These are phyloP conservation scores for Malus orientalis DNA, from an alignment of 306 rosid genomes.

Conservation along the genomic window DNA sequence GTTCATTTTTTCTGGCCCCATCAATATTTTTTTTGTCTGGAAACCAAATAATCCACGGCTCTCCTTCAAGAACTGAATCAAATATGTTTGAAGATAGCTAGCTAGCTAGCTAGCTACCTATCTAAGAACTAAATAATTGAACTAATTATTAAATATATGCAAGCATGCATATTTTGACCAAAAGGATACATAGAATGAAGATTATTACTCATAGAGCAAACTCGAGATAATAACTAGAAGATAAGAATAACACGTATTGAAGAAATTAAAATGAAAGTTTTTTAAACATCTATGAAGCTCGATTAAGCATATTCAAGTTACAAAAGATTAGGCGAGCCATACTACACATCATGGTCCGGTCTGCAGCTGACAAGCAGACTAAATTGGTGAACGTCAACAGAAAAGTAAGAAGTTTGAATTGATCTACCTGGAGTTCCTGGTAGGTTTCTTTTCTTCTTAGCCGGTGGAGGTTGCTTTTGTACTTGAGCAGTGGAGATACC, in stretches of 20 bases:
- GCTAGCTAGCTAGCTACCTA: background rate
- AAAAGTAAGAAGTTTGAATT: background rate
- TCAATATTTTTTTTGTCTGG: background rate
- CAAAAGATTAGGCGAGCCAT: background rate
- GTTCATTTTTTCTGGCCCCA: constrained; percentile 1
- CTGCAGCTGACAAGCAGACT: background rate
- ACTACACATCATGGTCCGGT: background rate
- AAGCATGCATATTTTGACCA: background rate
- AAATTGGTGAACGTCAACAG: background rate
- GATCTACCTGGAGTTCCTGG: constrained; percentile 83
- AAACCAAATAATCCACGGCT: background rate
- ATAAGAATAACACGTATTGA: background rate
- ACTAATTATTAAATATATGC: background rate
- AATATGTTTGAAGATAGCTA: background rate
- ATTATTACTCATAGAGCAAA: background rate
- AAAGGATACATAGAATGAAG: background rate
- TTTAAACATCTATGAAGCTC: background rate
- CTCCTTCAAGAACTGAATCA: background rate
- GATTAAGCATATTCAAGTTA: background rate
- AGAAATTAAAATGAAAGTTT: background rate
- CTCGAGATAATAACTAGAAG: background rate
- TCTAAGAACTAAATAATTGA: background rate
- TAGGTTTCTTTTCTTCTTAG: constrained; percentile 71
- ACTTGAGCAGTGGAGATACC: constrained; percentile 39
- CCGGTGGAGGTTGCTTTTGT: constrained; percentile 30